Evolutionary conservation across 768 basidiomycete genomes (phyloP).

Genomic region (Pholiota molesta): DNA sequence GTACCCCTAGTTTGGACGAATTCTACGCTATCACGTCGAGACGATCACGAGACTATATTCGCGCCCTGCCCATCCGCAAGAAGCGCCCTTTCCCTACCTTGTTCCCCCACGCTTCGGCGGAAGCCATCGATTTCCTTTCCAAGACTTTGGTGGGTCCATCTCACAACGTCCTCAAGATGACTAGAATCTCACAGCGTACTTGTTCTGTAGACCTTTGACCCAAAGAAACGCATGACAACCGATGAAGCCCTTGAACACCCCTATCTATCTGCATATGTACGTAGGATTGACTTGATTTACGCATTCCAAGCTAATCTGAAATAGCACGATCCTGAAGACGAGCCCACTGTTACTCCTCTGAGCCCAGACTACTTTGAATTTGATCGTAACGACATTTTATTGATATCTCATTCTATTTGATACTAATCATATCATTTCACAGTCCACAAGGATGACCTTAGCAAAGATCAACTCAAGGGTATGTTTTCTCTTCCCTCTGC

Average conservation of each 20-base stretch:
- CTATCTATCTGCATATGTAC: constrained; percentile 76
- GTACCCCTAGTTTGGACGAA: constrained; percentile 87
- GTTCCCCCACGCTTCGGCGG: constrained; percentile 76
- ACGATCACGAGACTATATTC: constrained; percentile 86
- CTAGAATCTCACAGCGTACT: constrained; percentile 20
- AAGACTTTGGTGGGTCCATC: constrained; percentile 62
- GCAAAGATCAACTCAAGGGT: constrained; percentile 76
- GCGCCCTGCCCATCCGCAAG: constrained; percentile 83
- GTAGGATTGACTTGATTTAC: constrained; percentile 22
- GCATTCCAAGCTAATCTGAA: constrained; percentile 11
- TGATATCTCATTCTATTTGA: constrained; percentile 9
- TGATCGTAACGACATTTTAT: constrained; percentile 56
- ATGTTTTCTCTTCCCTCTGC: constrained; percentile 12
- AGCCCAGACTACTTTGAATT: constrained; percentile 90
- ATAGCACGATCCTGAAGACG: constrained; percentile 88
- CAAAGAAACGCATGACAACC: constrained; percentile 82
- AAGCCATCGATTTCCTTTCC: constrained; percentile 72
- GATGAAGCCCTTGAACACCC: constrained; percentile 84
- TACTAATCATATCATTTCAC: constrained; percentile 9
- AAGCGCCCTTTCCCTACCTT: constrained; percentile 67
- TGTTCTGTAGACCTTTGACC: constrained; percentile 72
- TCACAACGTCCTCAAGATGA: background rate
- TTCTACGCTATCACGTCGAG: constrained; percentile 89
- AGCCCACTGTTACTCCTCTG: constrained; percentile 79
- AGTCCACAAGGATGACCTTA: constrained; percentile 77